Evolutionary conservation across 2,329 filamentous ascomycete genomes (phyloP), one percentile per base, ranked within the genome.

Genomic region (Venturia asperata): DNA sequence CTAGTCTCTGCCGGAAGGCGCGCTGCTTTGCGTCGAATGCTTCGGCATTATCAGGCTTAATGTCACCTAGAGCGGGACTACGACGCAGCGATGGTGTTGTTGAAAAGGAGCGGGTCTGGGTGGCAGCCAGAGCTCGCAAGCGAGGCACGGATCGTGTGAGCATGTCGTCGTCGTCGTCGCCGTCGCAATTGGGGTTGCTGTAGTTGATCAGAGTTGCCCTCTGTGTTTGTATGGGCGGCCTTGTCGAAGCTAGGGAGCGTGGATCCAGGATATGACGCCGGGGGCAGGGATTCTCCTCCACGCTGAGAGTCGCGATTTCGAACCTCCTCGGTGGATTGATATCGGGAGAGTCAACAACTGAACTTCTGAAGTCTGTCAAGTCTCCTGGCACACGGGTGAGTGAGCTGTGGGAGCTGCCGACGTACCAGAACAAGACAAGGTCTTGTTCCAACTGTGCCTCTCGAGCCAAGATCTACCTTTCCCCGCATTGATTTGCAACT

Each of bases 1-100:
- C 84, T 72, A 96, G 81, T 75, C 89, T 85, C 77, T 92, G 87
- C 75, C 94, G 89, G 79, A 97, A 97, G 73, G 87, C 83, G 77
- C 88, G 88, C 80, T 96, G 92, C 77, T 89, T 91, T 72, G 83
- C 79, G 75, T 90, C 91, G 83, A 97, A 99, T 65, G 83, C 81
- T 64, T 87, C 82, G 69, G 90, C 87, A 68, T 85, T 85, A 68
- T 89, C 81, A 61, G 87, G 85, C 58, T 82, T 88, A 80, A 99
- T 86, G 77, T 99, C 92, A 75, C 90, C 88, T 70, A 99, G 85
- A 45, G 89, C 86, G n/a, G 94, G 94, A 24, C 86, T 80, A 66
- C 70, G 66, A 13, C 61, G 63, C 19, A 52, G 37, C 58, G 63
- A n/a, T 9, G 27, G 39, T 7, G n/a, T 13, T 41, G 47, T n/a